phyloP scores from a whole-genome alignment of 208 protist genomes.

The Leishmania lainsoni region DNA sequence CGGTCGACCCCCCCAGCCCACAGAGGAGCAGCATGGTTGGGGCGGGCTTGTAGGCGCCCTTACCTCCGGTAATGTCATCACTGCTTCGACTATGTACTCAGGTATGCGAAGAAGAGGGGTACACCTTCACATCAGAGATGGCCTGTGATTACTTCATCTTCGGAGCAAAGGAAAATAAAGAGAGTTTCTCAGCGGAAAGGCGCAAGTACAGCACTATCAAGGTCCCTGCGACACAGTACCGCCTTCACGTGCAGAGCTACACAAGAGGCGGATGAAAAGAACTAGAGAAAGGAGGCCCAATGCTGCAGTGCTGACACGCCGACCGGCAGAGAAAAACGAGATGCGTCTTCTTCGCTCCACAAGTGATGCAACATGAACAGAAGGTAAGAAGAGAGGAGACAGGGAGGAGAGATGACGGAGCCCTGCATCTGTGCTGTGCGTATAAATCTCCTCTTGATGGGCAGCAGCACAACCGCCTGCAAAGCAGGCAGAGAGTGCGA shows the following conservation, averaged over 20 bases:
- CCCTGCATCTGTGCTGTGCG: neutral
- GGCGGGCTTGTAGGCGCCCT: slow-evolving; percentile 3
- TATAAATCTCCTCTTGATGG: neutral
- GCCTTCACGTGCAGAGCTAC: neutral
- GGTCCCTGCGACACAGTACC: neutral
- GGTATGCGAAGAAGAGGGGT: neutral
- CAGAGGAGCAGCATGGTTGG: slow-evolving; percentile 65
- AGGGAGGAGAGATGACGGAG: neutral
- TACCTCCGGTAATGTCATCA: neutral
- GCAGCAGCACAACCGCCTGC: neutral
- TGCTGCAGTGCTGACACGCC: neutral
- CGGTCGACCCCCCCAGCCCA: slow-evolving; percentile 87
- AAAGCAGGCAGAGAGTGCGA: neutral
- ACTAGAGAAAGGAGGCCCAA: neutral
- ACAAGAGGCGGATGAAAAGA: neutral
- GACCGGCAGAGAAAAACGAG: neutral
- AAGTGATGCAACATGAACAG: neutral
- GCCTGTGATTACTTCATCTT: neutral
- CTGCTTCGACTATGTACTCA: neutral
- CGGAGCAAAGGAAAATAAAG: neutral
- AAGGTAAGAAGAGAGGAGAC: neutral
- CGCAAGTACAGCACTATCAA: neutral
- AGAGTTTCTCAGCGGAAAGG: neutral
- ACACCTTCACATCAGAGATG: neutral
- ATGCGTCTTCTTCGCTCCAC: neutral